Percentiles rank a stretch among this genome's conserved stretches.
Conservation (phyloP, 352 stramenopile genomes). For the Halophytophthora polymorphica region DNA sequence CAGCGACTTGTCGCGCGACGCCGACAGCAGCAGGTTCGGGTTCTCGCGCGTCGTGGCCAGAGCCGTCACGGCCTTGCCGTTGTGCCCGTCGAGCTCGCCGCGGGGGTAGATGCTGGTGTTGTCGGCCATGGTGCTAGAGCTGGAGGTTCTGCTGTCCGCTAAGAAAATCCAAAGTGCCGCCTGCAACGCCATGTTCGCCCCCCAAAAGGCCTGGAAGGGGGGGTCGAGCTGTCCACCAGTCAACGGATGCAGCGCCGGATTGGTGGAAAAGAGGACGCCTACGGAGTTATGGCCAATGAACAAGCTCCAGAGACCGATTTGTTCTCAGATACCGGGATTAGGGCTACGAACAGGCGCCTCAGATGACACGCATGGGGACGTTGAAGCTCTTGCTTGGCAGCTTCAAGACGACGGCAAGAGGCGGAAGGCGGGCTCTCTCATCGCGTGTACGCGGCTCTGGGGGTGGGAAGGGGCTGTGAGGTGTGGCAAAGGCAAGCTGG, state of each 20-base stretch:
- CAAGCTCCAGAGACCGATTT: too few relatives aligned
- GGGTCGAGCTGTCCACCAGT: conserved; percentile 1
- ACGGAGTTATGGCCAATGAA: too few relatives aligned
- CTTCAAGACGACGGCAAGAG: too few relatives aligned
- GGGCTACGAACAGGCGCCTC: too few relatives aligned
- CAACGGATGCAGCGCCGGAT: background rate
- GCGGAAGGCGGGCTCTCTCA: too few relatives aligned
- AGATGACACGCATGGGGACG: too few relatives aligned
- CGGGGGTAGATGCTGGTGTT: conserved; percentile 81
- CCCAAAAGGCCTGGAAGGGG: background rate
- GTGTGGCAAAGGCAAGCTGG: too few relatives aligned
- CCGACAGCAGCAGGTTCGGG: conserved; percentile 98
- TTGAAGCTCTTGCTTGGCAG: too few relatives aligned
- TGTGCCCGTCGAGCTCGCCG: conserved; percentile 86
- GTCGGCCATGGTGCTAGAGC: conserved; percentile 59
- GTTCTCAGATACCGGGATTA: too few relatives aligned
- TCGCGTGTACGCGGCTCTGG: too few relatives aligned
- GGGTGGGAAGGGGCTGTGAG: too few relatives aligned
- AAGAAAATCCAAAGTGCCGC: conserved; percentile 29
- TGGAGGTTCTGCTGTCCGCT: conserved; percentile 7
- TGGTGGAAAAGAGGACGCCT: too few relatives aligned
- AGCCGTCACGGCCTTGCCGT: conserved; percentile 89
- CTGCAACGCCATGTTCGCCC: background rate
- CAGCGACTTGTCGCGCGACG: conserved; percentile 96
- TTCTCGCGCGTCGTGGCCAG: conserved; percentile 99